Base-by-base conservation (phyloP, 2,329 filamentous ascomycete species). In the Ascochyta viciae-villosae region DNA sequence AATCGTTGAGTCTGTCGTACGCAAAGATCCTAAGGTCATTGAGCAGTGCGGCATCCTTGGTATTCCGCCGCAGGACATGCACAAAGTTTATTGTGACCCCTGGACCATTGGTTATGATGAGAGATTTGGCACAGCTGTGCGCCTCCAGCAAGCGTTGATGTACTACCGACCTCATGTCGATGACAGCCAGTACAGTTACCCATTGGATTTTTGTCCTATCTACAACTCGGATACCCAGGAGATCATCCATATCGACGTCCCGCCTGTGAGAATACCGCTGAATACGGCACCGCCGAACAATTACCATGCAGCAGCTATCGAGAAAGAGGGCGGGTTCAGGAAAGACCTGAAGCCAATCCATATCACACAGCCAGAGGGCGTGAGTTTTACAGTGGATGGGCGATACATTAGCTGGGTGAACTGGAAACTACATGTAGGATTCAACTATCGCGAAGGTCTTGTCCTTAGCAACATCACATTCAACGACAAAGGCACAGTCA, bases 101-200 rank as follows among this genome's bases (percentile, higher is more conserved):
- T 97, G 93, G 93, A 96, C 93, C 0, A 96, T 97, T 75, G 93
- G 93, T 44, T 96, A 92, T 72, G 93, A 97, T 67, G 91, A 96
- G 78, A 88, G 93, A 40, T 95, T 92, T 68, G 93, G 92, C 59
- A 94, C 80, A 73, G 81, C 81, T 39, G 82, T 91, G 39, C 87
- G 93, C 50, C 85, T 96, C 4, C 93, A 97, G 77, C 93, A 97
- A 78, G 93, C 92, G 2, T 81, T 97, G 50, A 96, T 96, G 92
- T 97, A 97, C 81, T 97, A 96, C 76, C 87, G 93, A 15, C 92
- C 92, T 3, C 83, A 94, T 65, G 71, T 89, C 16, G 92, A 96
- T 69, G 90, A 94, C 78, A 91, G 86, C 75, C 93, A 96, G 78
- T 97, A 97, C 76, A 89, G 90, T 35, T 96, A 89, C 72, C 93